Base-by-base conservation (phyloP, 1,284 basidiomycete genomes). In the Amylostereum areolatum region DNA sequence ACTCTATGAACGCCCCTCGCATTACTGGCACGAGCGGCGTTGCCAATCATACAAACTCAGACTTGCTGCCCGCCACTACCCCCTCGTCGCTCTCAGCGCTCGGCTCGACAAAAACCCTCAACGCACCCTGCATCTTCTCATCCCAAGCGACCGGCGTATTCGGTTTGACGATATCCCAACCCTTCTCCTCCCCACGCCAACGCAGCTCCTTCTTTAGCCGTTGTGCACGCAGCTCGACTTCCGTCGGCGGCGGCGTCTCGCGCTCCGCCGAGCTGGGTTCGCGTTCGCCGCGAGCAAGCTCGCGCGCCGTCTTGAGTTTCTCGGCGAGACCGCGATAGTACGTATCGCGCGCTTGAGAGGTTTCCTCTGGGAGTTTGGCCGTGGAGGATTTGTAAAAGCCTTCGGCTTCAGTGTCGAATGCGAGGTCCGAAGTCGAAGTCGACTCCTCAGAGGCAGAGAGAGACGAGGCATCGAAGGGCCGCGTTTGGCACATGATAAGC, bases 201-300 rank as follows among this genome's bases (percentile, higher is more conserved):
- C 83, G 75, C 57, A 83, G 66, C 72, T 97, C 94, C 70, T 92
- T 94, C 67, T 86, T 86, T 66, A 91, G 66, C 52, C 92, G 74
- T 68, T 94, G 90, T 25, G 83, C 83, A 43, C 84, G 78, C 45
- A 97, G 73, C 61, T 96, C 90, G 27, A 90, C 83, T 67, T 98
- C 92, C 2, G 87, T 93, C 34, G 82, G 83, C 5, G 94, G 91
- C 2, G 92, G 90, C 58, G 90, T 82, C 40, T 78, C 78, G 52
- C 72, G 66, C 69, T 98, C 95, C 50, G 89, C 87, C 62, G 89
- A 88, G 5, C 89, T 95, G 12, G 86, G 82, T 60, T 94, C 88
- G n/a, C 93, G 77, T 40, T 78, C 78, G 2, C 91, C 84, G 4
- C 81, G 75, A 3, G 86, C 81, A 25, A 97, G 76, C 39, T 81